Conservation (phyloP, 1,284 basidiomycete species). For the Ustilago curta region DNA sequence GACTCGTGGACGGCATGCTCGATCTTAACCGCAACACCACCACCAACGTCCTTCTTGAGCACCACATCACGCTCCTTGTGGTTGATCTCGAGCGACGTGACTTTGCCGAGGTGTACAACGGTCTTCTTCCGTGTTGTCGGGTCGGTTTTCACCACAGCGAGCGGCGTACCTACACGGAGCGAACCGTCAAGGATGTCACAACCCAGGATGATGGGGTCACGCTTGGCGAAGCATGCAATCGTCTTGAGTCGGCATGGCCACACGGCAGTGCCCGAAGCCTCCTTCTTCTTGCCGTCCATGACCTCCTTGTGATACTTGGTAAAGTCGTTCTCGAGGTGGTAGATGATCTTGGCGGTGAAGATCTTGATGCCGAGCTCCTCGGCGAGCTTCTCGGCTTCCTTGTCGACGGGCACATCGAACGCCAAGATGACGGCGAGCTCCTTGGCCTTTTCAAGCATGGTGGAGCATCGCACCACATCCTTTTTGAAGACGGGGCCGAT, state of each 20-base stretch:
- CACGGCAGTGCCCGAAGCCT: constrained; percentile 92
- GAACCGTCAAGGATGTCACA: constrained; percentile 93
- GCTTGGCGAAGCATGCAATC: constrained; percentile 92
- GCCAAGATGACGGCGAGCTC: constrained; percentile 95
- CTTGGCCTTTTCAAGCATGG: constrained; percentile 96
- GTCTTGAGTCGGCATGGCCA: constrained; percentile 96
- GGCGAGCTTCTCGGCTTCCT: constrained; percentile 88
- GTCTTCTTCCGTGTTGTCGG: constrained; percentile 88
- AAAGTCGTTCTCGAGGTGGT: constrained; percentile 97
- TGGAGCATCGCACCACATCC: constrained; percentile 90
- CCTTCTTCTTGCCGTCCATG: constrained; percentile 88
- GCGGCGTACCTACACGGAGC: constrained; percentile 91
- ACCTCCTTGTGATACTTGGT: constrained; percentile 96
- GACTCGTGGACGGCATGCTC: constrained; percentile 97
- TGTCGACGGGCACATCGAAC: constrained; percentile 92
- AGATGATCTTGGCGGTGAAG: constrained; percentile 99
- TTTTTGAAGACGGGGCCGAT: constrained; percentile 98
- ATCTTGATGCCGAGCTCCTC: constrained; percentile 93
- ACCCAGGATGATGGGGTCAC: constrained; percentile 94
- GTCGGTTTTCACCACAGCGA: constrained; percentile 93
- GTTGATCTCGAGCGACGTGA: constrained; percentile 75
- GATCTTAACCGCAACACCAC: constrained; percentile 97
- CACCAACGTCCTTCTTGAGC: constrained; percentile 92
- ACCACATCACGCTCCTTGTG: constrained; percentile 76
- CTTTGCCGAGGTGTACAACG: constrained; percentile 90